These are phyloP conservation scores for Dujonia santamariae DNA, from an alignment of 1,139 yeast species.

Conservation along the genomic window DNA sequence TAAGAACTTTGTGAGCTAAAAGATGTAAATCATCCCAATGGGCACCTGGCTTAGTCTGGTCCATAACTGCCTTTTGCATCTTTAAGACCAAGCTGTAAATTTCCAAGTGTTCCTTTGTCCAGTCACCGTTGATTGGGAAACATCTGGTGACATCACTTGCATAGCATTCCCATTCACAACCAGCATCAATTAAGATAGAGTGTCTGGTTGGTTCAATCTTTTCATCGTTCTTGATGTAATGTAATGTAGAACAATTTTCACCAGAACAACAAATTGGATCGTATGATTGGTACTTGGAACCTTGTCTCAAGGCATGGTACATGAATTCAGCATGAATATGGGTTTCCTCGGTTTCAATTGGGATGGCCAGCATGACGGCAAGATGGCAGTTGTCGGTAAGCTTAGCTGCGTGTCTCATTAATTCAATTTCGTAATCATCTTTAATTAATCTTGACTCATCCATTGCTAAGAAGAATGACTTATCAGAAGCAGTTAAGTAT, in stretches of 20 bases:
- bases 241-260: constrained; percentile 85
- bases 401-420: constrained; percentile 75
- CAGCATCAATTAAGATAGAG: constrained; percentile 87
- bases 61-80: constrained; percentile 77
- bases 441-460: constrained; percentile 86
- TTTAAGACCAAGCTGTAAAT: constrained; percentile 78
- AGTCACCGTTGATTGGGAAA: constrained; percentile 87
- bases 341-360: constrained; percentile 82
- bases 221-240: constrained; percentile 83
- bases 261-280: constrained; percentile 98
- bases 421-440: constrained; percentile 73
- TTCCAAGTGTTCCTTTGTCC: constrained; percentile 82
- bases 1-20: constrained; percentile 72
- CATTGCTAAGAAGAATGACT: constrained; percentile 63
- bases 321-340: constrained; percentile 95
- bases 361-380: constrained; percentile 90
- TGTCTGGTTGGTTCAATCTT: constrained; percentile 47
- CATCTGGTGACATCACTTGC: constrained; percentile 94
- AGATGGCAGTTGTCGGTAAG: constrained; percentile 86
- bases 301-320: constrained; percentile 92
- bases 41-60: constrained; percentile 73
- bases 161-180: constrained; percentile 94
- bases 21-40: constrained; percentile 84
- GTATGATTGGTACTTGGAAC: constrained; percentile 82
- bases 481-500: constrained; percentile 38